A percentile compares a stretch with the other conserved stretches of the same genome.
Conservation (phyloP, 495 filamentous ascomycete genomes). For the Xylaria cubensis region DNA sequence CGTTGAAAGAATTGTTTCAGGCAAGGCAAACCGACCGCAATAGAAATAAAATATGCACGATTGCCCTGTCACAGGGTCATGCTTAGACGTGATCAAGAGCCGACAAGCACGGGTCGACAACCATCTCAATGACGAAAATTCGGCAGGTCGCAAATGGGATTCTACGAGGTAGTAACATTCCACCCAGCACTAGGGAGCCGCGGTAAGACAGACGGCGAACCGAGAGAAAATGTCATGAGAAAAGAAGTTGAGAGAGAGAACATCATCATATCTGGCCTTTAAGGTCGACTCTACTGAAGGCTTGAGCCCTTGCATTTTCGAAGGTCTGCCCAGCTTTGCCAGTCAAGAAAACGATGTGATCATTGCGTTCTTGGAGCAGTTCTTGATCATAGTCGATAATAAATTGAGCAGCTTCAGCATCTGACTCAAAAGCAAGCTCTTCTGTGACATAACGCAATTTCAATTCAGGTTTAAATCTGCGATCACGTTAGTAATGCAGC, state of each 20-base stretch:
- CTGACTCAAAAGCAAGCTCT: conserved; percentile 93
- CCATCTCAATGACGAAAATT: conserved; percentile 20
- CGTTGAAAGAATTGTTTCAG: conserved; percentile 17
- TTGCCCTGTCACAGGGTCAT: conserved; percentile 29
- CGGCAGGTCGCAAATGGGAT: conserved; percentile 22
- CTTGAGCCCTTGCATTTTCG: conserved; percentile 70
- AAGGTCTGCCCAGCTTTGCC: conserved; percentile 75
- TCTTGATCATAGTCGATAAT: conserved; percentile 76
- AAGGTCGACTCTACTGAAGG: conserved; percentile 89
- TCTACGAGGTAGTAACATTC: conserved; percentile 34
- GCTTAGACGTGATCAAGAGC: conserved; percentile 30
- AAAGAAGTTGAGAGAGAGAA: conserved; percentile 32
- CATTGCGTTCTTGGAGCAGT: conserved; percentile 79
- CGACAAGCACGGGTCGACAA: conserved; percentile 25
- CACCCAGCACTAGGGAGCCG: conserved; percentile 22
- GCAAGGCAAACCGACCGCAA: conserved; percentile 26
- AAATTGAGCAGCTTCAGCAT: conserved; percentile 88
- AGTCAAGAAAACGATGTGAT: conserved; percentile 75
- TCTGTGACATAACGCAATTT: conserved; percentile 90
- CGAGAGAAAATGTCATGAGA: conserved; percentile 30
- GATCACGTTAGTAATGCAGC: conserved; percentile 43
- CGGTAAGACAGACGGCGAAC: conserved; percentile 23
- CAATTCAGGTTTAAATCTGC: conserved; percentile 88
- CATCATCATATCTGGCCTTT: conserved; percentile 87
- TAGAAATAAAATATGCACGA: conserved; percentile 29